These are phyloP conservation scores for Exophiala viscosa DNA, from an alignment of 2,329 filamentous ascomycete genomes.

Conservation along the genomic window DNA sequence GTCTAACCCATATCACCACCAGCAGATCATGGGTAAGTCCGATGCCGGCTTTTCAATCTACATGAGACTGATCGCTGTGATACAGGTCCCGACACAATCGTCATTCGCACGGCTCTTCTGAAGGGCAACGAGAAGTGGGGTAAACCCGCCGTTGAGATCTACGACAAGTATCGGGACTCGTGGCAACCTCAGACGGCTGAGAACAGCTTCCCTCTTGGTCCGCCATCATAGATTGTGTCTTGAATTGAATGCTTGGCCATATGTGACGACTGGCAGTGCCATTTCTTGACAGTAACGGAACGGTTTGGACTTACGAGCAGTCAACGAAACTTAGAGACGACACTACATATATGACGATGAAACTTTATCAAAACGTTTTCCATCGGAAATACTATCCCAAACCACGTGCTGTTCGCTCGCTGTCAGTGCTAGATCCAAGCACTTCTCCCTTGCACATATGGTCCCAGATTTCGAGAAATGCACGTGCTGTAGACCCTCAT, in stretches of 20 bases:
- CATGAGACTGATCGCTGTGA: neutral
- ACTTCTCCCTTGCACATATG: no score
- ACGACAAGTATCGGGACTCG: slow-evolving; percentile 48
- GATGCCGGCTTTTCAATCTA: neutral
- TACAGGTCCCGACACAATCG: slow-evolving; percentile 43
- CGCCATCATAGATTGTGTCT: slow-evolving; percentile 14
- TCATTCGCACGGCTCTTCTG: slow-evolving; percentile 51
- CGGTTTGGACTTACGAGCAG: no score
- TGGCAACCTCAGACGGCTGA: slow-evolving; percentile 46
- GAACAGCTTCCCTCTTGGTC: slow-evolving; percentile 17
- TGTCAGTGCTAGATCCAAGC: no score
- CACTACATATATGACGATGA: no score
- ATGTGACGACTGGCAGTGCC: no score
- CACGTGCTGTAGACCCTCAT: no score
- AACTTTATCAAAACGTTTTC: no score
- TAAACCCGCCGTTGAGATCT: slow-evolving; percentile 52
- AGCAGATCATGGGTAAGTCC: slow-evolving; percentile 44
- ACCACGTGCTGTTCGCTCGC: no score
- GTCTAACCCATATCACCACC: slow-evolving; percentile 54
- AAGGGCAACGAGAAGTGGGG: slow-evolving; percentile 46
- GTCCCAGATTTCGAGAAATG: no score
- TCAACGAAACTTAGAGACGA: no score
- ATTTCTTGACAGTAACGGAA: no score
- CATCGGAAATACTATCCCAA: no score
- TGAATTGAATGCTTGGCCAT: slow-evolving; percentile 17